phyloP scores from a whole-genome alignment of 78 protist genomes.

The Speleostelium caveatum region DNA sequence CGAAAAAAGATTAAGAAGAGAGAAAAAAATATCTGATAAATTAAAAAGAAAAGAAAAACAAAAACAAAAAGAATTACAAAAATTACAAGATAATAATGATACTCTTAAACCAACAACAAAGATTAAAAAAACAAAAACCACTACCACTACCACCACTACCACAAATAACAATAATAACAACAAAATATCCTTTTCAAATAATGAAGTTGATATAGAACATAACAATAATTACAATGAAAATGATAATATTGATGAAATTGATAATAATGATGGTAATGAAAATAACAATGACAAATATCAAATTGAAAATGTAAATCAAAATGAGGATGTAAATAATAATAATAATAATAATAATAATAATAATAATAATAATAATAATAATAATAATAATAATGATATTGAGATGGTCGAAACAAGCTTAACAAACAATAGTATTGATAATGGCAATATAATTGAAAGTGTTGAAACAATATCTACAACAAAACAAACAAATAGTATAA shows the following conservation, averaged over 20 bases:
- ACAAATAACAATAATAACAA: too few relatives aligned
- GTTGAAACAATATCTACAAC: not conserved
- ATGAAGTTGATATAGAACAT: not conserved
- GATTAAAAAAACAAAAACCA: not conserved
- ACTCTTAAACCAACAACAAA: too few relatives aligned
- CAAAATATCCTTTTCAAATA: not conserved
- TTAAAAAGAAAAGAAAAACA: not conserved
- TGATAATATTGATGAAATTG: not conserved
- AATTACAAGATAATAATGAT: too few relatives aligned
- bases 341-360: not conserved
- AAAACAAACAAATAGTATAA: not conserved
- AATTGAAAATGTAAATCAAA: not conserved
- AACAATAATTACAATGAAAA: not conserved
- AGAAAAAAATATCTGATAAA: not conserved
- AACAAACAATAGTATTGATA: not conserved
- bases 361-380: not conserved
- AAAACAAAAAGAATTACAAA: conserved; percentile 3
- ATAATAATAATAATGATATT: not conserved
- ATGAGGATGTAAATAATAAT: not conserved
- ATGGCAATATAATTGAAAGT: not conserved
- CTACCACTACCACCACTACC: not conserved
- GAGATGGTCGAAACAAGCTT: not conserved
- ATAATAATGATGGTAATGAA: not conserved
- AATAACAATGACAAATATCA: not conserved
- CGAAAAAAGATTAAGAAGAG: not conserved